Evolutionary conservation across 441 rosid genomes (phyloP), one percentile per base, ranked within the genome.

Genomic region (Syzygium malaccense): DNA sequence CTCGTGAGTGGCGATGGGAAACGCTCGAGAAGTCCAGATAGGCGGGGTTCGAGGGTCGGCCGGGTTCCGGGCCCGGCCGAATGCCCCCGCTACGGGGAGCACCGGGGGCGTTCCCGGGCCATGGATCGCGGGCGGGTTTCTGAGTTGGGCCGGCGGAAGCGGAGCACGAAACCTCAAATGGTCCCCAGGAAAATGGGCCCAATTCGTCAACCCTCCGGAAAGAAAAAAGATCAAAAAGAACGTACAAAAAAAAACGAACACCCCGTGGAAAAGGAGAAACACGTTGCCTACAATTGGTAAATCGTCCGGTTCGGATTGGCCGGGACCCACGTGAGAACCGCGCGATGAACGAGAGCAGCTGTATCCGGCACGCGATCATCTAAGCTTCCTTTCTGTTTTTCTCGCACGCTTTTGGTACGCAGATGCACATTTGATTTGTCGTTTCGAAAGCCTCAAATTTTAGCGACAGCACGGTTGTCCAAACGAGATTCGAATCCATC

Each of bases 241-340:
- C 48, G 48, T 45, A 45, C 48, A 7, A 45, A 45, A 7, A 45
- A 4, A 10, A 25, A 11, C 62, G 0, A 14, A 41, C n/a, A 1
- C 83, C 18, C 6, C 0, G 10, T 23, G 0, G 51, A 12, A 41
- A 19, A 10, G 48, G 28, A 20, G 80, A 13, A 41, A 25, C 80
- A 11, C 49, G 0, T 37, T 37, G 49, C 28, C 80, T 1, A 23
- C 6, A 13, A 71, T 37, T 19, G 4, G 3, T 7, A 45, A 12
- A 64, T 30, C 13, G 30, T 1, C 0, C 23, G 41, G 30, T 62
- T 3, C 0, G 68, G n/a, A 62, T 14, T 6, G 3, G 10, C 33
- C 6, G 2, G 19, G 19, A 32, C 2, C 4, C 37, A 3, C 10
- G 20, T 3, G 41, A 32, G 41, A 17, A 15, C 12, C 41, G 0